Percentiles rank a stretch among this genome's conserved stretches.
These are phyloP conservation scores for Cokeromyces recurvatus DNA, from an alignment of 371 early-diverging fungal genomes.

Conservation along the genomic window DNA sequence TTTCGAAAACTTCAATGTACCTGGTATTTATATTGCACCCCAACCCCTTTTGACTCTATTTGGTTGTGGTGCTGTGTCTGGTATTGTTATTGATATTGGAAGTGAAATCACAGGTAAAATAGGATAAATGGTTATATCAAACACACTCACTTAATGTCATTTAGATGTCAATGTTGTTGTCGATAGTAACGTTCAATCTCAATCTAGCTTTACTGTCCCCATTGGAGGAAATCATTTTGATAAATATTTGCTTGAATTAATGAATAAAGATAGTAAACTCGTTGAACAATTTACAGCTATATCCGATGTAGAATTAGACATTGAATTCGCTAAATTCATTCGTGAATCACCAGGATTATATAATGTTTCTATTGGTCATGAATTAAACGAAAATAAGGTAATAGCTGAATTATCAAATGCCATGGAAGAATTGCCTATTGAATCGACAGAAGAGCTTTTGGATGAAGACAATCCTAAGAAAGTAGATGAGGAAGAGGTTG, in stretches of 20 bases:
- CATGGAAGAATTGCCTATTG: constrained; percentile 24
- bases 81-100: constrained; percentile 88
- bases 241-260: constrained; percentile 47
- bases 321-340: constrained; percentile 53
- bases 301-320: constrained; percentile 33
- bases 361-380: constrained; percentile 46
- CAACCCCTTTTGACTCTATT: constrained; percentile 80
- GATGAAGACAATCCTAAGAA: constrained; percentile 17
- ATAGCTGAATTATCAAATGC: constrained; percentile 4
- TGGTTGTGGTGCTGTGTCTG: constrained; percentile 75
- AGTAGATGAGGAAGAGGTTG: constrained; percentile 7
- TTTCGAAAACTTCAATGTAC: constrained; percentile 88
- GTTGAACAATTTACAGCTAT: constrained; percentile 33
- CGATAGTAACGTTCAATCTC: constrained; percentile 59
- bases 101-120: constrained; percentile 62
- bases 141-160: too few species aligned
- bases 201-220: constrained; percentile 57
- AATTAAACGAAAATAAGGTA: constrained; percentile 28
- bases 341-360: constrained; percentile 58
- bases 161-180: constrained; percentile 69
- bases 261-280: constrained; percentile 55
- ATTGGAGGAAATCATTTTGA: constrained; percentile 72
- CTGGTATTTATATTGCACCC: constrained; percentile 80
- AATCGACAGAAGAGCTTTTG: constrained; percentile 32
- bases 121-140: too few species aligned